Conservation (phyloP, 2,329 filamentous ascomycete species). For the Mycosphaerelloides madeirae region DNA sequence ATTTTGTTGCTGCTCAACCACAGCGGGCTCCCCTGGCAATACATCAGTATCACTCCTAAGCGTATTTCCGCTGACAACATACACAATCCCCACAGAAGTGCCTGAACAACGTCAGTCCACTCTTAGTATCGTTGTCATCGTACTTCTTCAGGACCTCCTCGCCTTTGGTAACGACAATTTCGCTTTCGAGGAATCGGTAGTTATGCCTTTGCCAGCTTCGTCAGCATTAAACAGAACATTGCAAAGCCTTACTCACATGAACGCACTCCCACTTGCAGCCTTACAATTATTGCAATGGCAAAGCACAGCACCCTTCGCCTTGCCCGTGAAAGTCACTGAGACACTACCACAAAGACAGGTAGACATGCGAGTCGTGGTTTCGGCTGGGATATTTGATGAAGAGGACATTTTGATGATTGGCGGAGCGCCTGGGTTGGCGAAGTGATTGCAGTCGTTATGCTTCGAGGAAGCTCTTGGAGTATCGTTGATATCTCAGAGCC, state of each 20-base stretch:
- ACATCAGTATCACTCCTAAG: background rate
- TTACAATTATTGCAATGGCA: slow-evolving; percentile 30
- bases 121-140: slow-evolving; percentile 24
- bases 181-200: slow-evolving; percentile 24
- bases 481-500: no score
- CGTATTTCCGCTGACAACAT: slow-evolving; percentile 5
- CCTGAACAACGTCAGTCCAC: slow-evolving; percentile 21
- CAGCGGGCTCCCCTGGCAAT: slow-evolving; percentile 18
- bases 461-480: no score
- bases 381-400: slow-evolving; percentile 8
- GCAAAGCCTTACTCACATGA: slow-evolving; percentile 7
- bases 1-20: slow-evolving; percentile 20
- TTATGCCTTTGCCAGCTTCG: slow-evolving; percentile 19
- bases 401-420: background rate
- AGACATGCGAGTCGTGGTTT: slow-evolving; percentile 8
- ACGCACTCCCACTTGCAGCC: slow-evolving; percentile 22
- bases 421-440: slow-evolving; percentile 1
- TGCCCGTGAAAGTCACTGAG: slow-evolving; percentile 21
- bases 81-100: slow-evolving; percentile 29
- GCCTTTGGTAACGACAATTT: slow-evolving; percentile 23
- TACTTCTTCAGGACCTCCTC: slow-evolving; percentile 22
- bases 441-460: no score
- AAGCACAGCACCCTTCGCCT: slow-evolving; percentile 28
- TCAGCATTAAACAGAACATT: no score
- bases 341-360: slow-evolving; percentile 28